These are phyloP conservation scores for Gracilaria gracilis DNA, from an alignment of 23 red algal species.

Conservation along the genomic window DNA sequence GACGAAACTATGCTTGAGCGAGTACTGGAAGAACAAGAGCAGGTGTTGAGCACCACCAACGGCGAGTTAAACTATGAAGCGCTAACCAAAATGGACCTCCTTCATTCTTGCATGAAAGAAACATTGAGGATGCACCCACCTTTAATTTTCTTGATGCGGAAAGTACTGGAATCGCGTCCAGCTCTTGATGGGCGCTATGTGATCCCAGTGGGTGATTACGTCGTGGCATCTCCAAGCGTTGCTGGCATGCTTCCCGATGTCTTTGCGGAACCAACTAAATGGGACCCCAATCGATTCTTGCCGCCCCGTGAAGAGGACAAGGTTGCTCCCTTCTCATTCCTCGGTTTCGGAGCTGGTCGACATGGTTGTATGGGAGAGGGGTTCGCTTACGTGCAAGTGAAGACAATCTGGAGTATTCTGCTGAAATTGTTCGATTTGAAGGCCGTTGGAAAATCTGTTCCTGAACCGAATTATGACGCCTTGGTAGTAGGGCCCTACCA, in stretches of 20 bases:
- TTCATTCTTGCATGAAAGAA: conserved; percentile 97
- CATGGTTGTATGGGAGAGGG: conserved; percentile 99
- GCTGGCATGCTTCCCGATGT: conserved; percentile 82
- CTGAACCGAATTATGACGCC: conserved; percentile 82
- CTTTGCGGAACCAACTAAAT: conserved; percentile 85
- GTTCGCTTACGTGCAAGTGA: conserved; percentile 99
- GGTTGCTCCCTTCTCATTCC: conserved; percentile 82
- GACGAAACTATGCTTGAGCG: conserved; percentile 55
- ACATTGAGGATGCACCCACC: conserved; percentile 98
- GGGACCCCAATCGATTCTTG: conserved; percentile 94
- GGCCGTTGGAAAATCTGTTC: conserved; percentile 74
- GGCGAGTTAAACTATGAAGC: conserved; percentile 78
- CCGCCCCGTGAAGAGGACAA: conserved; percentile 90
- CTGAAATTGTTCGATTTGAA: conserved; percentile 87
- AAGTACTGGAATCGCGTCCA: conserved; percentile 76
- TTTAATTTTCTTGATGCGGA: conserved; percentile 97
- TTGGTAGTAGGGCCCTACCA: conserved; percentile 84
- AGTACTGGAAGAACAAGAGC: conserved; percentile 81
- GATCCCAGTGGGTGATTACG: conserved; percentile 84
- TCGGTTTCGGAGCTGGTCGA: conserved; percentile 95
- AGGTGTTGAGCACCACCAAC: conserved; percentile 35
- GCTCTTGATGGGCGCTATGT: conserved; percentile 67
- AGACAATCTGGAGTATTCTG: conserved; percentile 97
- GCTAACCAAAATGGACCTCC: conserved; percentile 81
- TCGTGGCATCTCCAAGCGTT: conserved; percentile 85